Evolutionary conservation across 2,329 filamentous ascomycete genomes (phyloP), one percentile per base, ranked within the genome.

Genomic region (Furcasterigmium furcatum): DNA sequence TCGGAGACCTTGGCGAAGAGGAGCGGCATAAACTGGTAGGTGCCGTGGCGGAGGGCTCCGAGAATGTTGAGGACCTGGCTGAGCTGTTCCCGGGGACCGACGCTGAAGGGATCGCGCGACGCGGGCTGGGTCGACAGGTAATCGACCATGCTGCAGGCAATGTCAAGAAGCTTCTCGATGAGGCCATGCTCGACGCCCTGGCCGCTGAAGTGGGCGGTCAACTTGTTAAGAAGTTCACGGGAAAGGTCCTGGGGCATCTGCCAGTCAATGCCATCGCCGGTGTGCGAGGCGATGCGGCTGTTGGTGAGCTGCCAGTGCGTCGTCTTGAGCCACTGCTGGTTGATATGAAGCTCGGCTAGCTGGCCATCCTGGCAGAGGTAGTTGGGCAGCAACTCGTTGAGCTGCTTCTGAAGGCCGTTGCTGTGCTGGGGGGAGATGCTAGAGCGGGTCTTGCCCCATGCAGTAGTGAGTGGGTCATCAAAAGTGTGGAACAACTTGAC

Each of bases 101-200:
- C 63, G 19, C 77, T 73, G 59, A 88, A 90, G 1, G 80, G 78
- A 32, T 80, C 76, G 3, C 79, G 71, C 4, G 80, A 76, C 0
- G 79, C 67, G 1, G 81, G 79, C 41, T 84, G 80, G 42, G 84
- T 73, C 9, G 84, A 76, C 45, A 95, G 80, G 19, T 88, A 83
- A 52, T 92, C 87, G 8, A 79, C 85, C 50, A 94, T 72, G 14
- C 84, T 82, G 61, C 79, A 86, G 12, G 87, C 82, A 29, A 91
- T 79, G 53, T 91, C 86, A 55, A 94, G 80, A 12, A 95, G 68
- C 60, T 92, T 92, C 59, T 91, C 88, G 49, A 94, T 82, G 80
- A 85, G 54, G 34, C 34, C 34, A 12, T 18, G 72, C 52, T 92
- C 88, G 71, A 90, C 84, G 36, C 83, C 82, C 52, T 84, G 77